These are phyloP conservation scores for Durotheca rogersii DNA, from an alignment of 495 filamentous ascomycete genomes.

Conservation along the genomic window DNA sequence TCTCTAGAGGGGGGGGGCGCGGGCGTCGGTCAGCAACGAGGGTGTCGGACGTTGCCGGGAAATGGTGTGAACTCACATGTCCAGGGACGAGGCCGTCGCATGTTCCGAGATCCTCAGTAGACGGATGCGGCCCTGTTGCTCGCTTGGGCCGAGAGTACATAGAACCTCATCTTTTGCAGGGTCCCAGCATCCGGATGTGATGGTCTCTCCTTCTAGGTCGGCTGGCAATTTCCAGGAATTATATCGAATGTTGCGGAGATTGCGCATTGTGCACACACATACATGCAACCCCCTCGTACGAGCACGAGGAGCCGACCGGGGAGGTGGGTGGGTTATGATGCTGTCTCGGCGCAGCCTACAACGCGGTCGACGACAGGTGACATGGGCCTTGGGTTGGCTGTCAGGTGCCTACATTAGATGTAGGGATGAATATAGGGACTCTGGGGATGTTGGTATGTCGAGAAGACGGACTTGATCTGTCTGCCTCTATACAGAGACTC, in stretches of 20 bases:
- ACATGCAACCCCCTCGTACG: no score
- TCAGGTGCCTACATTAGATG: no score
- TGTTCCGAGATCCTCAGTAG: slow-evolving; percentile 56
- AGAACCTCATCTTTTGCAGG: slow-evolving; percentile 66
- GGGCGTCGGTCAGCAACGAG: slow-evolving; percentile 6
- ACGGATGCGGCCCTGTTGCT: slow-evolving; percentile 62
- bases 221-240: slow-evolving; percentile 55
- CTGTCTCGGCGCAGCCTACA: background rate
- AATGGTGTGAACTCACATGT: slow-evolving; percentile 45
- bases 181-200: slow-evolving; percentile 79
- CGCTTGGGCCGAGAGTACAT: slow-evolving; percentile 72
- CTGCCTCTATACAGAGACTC: slow-evolving; percentile 13
- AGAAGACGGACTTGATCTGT: no score
- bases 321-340: background rate
- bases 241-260: slow-evolving; percentile 71
- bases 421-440: no score
- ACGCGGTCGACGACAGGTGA: background rate
- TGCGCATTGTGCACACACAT: slow-evolving; percentile 62
- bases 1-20: slow-evolving; percentile 22
- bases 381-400: no score
- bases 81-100: slow-evolving; percentile 36
- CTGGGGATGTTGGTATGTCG: no score
- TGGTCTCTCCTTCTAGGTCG: slow-evolving; percentile 32
- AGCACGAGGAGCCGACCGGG: background rate
- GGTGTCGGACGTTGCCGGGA: slow-evolving; percentile 12